Evolutionary conservation across 1,284 basidiomycete species (phyloP), one percentile per base, ranked within the genome.

Genomic region (Puccinia novopanici): DNA sequence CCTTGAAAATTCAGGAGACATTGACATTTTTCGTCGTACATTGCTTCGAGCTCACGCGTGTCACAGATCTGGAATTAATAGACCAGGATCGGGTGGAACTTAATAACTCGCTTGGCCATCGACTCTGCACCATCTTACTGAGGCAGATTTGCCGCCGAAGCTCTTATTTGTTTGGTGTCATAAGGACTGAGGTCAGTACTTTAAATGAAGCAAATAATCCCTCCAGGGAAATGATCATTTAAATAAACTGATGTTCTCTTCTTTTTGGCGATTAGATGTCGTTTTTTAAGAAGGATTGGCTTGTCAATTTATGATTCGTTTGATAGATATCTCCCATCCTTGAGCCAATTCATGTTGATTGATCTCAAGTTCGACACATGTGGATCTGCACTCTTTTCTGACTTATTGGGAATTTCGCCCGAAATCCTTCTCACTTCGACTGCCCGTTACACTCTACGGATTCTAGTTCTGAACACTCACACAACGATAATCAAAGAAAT

Each of bases 91-190:
- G 50, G 15, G 48, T 73, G 22, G 68, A 80, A 54, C 27, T 73
- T 15, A n/a, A 45, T 52, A 22, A 65, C 40, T 73, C 55, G 40
- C 27, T 80, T 45, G 67, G 78, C 50, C 42, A 63, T 65, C 68
- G 70, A 40, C 40, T 81, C 9, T 81, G 79, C 27, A 68, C 61
- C 22, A 81, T 81, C 22, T 52, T 81, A 22, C 17, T 81, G 45
- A 48, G 79, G n/a, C 79, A 81, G 30, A 81, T 81, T 59, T 67
- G 61, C 54, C 57, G 71, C 50, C 63, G 70, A 75, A 68, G 72
- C 52, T 63, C 79, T 22, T 81, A 67, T 57, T 40, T 81, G 50
- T 72, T 71, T 10, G 79, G 71, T 30, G 63, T 81, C 0, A 73
- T 81, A 27, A 65, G 40, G 67, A 81, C 57, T 59, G 79, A 81